Base-by-base conservation (phyloP, 2,329 filamentous ascomycete species). In the Talaromyces sp. region DNA sequence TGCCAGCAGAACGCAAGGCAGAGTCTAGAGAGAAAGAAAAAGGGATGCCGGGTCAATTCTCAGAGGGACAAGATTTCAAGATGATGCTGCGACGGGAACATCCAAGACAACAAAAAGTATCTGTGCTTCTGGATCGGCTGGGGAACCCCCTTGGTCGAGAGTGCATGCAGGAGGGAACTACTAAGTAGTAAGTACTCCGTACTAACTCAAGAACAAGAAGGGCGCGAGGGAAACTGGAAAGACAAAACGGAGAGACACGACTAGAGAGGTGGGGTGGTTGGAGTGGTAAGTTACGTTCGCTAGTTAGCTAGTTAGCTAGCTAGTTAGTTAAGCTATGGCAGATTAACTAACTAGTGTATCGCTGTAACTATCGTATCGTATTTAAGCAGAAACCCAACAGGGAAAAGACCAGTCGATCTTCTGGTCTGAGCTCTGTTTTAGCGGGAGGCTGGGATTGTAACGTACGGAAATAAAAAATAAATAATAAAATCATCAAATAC, bases 351-450 rank as follows among this genome's bases (percentile, higher is more conserved):
- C n/a, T n/a, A n/a, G n/a, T n/a, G 3, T 28, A 28, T 28, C 25
- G 60, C 57, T 60, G 62, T 59, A 60, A 40, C 31, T 43, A 62
- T 51, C 52, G 54, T 15, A 25, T 41, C 8, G 53, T 15, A 36
- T 56, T 33, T 41, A 46, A 52, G 48, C 48, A 52, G 48, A 52
- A 52, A 37, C 48, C 48, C 33, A 55, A 45, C 28, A 33, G 31
- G 40, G 52, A 45, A 43, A 43, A 31, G 52, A 28, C 37, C 31
- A 41, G 54, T 56, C 54, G 54, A 56, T 56, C 54, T 37, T 56
- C 37, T 52, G 55, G 59, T 50, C 52, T 40, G 60, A 60, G 56
- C 55, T 65, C 64, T 61, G 60, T 64, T 65, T 62, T 65, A 65
- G 62, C 60, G 60, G 62, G 63, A 62, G 63, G 57, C 59, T 61